Conservation (phyloP, 306 rosid genomes). For the Inga laurina region DNA sequence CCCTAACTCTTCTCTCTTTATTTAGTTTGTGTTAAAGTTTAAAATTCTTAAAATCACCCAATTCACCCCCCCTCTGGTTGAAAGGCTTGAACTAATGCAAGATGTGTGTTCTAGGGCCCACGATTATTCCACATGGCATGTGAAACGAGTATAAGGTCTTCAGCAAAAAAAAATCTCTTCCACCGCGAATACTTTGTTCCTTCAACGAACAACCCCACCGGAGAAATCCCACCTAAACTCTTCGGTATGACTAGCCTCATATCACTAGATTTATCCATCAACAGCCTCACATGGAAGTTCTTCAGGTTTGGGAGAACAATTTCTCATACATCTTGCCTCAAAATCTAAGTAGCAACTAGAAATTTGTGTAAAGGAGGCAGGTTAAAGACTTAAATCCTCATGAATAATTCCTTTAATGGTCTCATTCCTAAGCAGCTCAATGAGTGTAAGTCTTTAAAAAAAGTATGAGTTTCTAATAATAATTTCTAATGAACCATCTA, state of each 20-base stretch:
- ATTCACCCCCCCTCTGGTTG: no score
- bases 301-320: constrained; percentile 84
- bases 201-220: constrained; percentile 74
- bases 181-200: constrained; percentile 40
- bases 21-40: no score
- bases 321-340: constrained; percentile 65
- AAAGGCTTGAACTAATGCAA: no score
- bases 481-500: constrained; percentile 53
- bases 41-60: no score
- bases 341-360: constrained; percentile 54
- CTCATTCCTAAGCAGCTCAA: constrained; percentile 62
- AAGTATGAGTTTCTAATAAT: constrained; percentile 59
- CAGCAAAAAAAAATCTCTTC: no score
- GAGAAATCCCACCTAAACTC: constrained; percentile 64
- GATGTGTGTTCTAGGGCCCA: no score
- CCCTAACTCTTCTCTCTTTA: no score
- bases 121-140: no score
- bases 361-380: constrained; percentile 63
- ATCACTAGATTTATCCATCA: constrained; percentile 67
- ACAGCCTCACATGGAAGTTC: constrained; percentile 53
- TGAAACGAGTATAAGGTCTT: no score
- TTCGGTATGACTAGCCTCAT: constrained; percentile 56
- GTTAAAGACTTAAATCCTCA: constrained; percentile 49
- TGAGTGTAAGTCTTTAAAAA: constrained; percentile 51
- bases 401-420: constrained; percentile 69